These are phyloP conservation scores for Calamus simplicifolius DNA, from an alignment of 176 grass and related monocot species.

Conservation along the genomic window DNA sequence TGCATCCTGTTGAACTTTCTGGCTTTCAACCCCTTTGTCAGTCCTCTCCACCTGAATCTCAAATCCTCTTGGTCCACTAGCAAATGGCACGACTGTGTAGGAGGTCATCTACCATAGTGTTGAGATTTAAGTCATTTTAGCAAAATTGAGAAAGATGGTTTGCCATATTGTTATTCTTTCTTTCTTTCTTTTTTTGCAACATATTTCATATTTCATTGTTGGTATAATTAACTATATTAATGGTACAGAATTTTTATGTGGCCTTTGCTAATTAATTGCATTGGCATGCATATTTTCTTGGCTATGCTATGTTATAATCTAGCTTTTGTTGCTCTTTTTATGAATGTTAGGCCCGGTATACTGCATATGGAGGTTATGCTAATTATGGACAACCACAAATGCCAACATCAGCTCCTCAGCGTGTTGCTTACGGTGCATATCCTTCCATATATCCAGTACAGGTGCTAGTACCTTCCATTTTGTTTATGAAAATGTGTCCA, in stretches of 20 bases:
- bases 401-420: slow-evolving; percentile 49
- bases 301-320: slow-evolving; percentile 5
- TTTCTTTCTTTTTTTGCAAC: no score
- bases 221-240: no score
- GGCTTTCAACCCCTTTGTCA: no score
- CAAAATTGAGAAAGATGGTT: no score
- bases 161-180: no score
- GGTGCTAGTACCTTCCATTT: slow-evolving; percentile 28
- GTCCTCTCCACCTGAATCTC: no score
- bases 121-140: no score
- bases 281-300: not conserved
- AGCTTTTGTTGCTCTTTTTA: not conserved
- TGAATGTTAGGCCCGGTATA: slow-evolving; percentile 41
- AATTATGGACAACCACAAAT: slow-evolving; percentile 51
- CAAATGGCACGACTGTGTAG: no score
- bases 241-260: not conserved
- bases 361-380: slow-evolving; percentile 51
- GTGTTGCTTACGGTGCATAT: slow-evolving; percentile 56
- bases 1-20: no score
- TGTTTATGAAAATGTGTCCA: slow-evolving; percentile 7
- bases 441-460: slow-evolving; percentile 59
- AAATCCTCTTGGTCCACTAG: no score
- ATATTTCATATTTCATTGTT: no score
- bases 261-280: not conserved
- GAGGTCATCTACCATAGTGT: no score